These are phyloP conservation scores for Pinus tabuliformis DNA, from an alignment of 75 land plant species.

Conservation along the genomic window DNA sequence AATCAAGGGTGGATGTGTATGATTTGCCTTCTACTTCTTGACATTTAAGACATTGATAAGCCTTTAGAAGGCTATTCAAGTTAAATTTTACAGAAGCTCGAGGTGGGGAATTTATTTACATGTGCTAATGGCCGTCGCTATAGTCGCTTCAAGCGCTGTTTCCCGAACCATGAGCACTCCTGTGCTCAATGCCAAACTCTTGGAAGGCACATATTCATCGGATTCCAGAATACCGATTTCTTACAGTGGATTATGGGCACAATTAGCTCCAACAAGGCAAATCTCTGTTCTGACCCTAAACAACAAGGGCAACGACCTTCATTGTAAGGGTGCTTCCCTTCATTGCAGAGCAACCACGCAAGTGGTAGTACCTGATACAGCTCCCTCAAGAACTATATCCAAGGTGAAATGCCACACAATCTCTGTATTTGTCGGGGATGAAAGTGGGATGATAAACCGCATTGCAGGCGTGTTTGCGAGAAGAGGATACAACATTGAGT, in stretches of 20 bases:
- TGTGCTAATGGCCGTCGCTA: no score
- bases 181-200: neutral
- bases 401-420: slow-evolving; percentile 74
- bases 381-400: slow-evolving; percentile 3
- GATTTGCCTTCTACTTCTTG: no score
- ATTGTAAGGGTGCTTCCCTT: neutral
- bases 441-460: slow-evolving; percentile 98
- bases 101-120: no score
- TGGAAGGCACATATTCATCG: neutral
- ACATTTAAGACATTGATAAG: no score
- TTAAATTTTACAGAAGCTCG: no score
- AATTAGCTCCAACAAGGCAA: neutral
- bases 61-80: no score
- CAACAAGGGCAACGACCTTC: no score
- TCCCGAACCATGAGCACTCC: no score
- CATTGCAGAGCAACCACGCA: slow-evolving; percentile 7
- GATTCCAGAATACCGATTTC: slow-evolving; percentile 1
- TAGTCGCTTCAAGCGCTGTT: no score
- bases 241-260: neutral
- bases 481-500: slow-evolving; percentile 96
- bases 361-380: slow-evolving; percentile 6
- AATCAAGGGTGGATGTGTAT: no score
- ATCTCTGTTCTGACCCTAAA: neutral
- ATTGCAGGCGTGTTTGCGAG: slow-evolving; percentile 97
- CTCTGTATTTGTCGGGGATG: slow-evolving; percentile 96